Evolutionary conservation across 1,284 basidiomycete species (phyloP), one percentile per base, ranked within the genome.

Genomic region (Pseudozyma thailandica): DNA sequence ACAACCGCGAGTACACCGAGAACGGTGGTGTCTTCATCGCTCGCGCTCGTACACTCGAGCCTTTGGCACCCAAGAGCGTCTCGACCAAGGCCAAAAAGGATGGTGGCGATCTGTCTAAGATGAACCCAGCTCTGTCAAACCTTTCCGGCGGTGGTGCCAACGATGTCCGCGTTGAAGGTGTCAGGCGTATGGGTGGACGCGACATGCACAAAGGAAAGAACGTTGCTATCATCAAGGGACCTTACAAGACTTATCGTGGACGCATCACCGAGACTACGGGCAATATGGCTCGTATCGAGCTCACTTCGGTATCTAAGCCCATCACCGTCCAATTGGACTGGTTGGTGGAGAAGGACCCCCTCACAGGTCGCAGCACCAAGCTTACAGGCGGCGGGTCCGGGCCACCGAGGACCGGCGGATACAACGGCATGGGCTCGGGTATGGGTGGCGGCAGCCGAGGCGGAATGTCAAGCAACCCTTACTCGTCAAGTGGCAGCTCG

Each of bases 201-300:
- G 93, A 97, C 83, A 87, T 91, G 37, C 87, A 92, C 77, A 90
- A 94, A 75, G 94, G 94, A 27, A 87, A 89, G 2, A 86, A 87
- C 4, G 92, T 98, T 16, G 88, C 88, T 15, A 89, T 98, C 21
- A 87, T 92, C 64, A 91, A 92, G 80, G 95, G 96, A 2, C 88
- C 92, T 0, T 89, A 91, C 83, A 98, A 99, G 84, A 93, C 94
- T 9, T 91, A 94, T 75, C 86, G 91, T 48, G 96, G 96, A 7
- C 89, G 90, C 12, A 92, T 98, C 86, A 98, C 95, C 84, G 96
- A 98, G 80, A 92, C 93, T 13, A 95, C 94, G 57, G 95, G 94
- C 13, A 87, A 88, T 44, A 86, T 90, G 68, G 92, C 91, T 1
- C 88, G 96, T 50, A 94, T 99, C 13, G 96, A 98, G 84, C 85